phyloP scores from a whole-genome alignment of 2,329 filamentous ascomycete species.

The Claviceps purpurea region DNA sequence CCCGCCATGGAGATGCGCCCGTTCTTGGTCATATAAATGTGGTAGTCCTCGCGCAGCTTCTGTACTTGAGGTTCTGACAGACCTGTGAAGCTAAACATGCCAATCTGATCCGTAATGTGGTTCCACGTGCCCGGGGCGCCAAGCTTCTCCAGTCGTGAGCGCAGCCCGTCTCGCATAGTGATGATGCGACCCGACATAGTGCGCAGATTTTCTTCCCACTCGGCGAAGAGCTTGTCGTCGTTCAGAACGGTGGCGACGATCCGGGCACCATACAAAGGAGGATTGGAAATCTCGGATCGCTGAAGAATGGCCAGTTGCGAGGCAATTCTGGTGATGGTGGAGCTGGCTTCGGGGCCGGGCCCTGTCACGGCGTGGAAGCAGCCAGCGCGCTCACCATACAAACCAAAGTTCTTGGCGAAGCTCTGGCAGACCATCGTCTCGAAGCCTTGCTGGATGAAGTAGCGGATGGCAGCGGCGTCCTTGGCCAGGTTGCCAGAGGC shows the following conservation, averaged over 20 bases:
- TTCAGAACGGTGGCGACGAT: conserved; percentile 80
- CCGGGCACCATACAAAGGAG: conserved; percentile 83
- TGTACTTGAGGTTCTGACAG: conserved; percentile 60
- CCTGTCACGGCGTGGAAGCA: conserved; percentile 88
- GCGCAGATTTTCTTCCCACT: conserved; percentile 85
- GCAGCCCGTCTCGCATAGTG: conserved; percentile 70
- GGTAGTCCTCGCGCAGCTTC: conserved; percentile 54
- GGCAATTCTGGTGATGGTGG: conserved; percentile 52
- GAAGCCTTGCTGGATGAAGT: conserved; percentile 88
- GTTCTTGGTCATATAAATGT: conserved; percentile 94
- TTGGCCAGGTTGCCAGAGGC: conserved; percentile 76
- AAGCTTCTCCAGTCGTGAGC: conserved; percentile 68
- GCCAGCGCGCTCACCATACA: conserved; percentile 92
- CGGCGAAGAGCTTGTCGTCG: conserved; percentile 63
- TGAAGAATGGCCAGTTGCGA: conserved; percentile 90
- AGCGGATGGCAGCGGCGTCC: conserved; percentile 84
- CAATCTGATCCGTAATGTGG: conserved; percentile 96
- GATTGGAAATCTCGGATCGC: conserved; percentile 94
- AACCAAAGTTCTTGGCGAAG: conserved; percentile 95
- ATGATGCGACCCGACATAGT: conserved; percentile 96
- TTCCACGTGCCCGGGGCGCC: conserved; percentile 86
- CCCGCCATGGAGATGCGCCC: conserved; percentile 97
- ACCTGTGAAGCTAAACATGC: conserved; percentile 96
- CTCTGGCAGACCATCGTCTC: conserved; percentile 80
- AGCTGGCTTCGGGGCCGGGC: conserved; percentile 51